A percentile compares a stretch with the other conserved stretches of the same genome.
phyloP scores from a whole-genome alignment of 2,329 filamentous ascomycete species.

The Apiospora sp. region DNA sequence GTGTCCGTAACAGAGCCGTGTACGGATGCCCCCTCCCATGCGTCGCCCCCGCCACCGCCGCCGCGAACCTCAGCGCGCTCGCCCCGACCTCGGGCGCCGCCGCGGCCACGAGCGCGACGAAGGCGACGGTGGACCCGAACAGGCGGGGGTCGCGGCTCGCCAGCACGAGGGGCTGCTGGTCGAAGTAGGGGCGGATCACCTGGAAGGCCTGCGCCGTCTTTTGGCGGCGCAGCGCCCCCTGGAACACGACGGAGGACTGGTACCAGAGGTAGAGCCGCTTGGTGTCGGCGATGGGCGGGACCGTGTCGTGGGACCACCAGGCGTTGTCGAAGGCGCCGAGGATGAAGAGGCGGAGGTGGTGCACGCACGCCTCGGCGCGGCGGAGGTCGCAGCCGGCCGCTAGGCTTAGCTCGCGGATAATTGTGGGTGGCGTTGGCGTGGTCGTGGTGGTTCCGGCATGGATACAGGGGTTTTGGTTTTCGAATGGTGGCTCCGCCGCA shows the following conservation, averaged over 20 bases:
- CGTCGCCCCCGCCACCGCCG: background rate
- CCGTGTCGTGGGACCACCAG: background rate
- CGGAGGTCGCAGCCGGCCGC: background rate
- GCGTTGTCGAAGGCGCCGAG: background rate
- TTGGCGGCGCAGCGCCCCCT: background rate
- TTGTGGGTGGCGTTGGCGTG: no score
- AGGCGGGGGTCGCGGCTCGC: background rate
- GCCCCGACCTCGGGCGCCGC: background rate
- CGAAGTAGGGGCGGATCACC: background rate
- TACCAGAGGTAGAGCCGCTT: background rate
- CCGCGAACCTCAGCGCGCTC: background rate
- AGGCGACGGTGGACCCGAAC: background rate
- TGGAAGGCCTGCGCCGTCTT: background rate
- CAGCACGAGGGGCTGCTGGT: background rate
- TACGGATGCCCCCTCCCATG: background rate
- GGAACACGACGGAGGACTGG: conserved; percentile 2
- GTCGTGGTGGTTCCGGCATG: no score
- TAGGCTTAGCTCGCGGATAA: background rate
- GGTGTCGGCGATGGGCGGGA: background rate
- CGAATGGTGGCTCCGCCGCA: no score
- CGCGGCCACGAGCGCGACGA: background rate
- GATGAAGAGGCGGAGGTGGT: background rate
- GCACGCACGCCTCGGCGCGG: background rate
- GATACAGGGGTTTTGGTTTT: background rate
- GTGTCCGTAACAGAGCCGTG: background rate